Conservation (phyloP, 306 rosid genomes). For the Castanopsis chinensis region DNA sequence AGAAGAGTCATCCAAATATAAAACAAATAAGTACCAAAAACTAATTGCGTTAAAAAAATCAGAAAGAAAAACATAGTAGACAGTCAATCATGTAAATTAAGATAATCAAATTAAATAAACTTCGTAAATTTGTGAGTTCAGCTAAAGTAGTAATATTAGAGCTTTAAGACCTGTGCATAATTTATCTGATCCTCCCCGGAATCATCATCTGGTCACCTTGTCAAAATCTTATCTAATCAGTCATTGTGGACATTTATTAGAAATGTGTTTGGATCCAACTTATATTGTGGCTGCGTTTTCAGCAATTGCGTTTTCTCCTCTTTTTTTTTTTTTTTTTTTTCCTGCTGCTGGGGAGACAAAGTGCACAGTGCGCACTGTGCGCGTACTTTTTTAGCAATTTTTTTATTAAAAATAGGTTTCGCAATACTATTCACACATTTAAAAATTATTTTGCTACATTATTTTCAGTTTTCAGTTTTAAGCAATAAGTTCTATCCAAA, state of each 20-base stretch:
- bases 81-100: not conserved
- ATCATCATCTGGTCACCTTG: not conserved
- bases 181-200: not conserved
- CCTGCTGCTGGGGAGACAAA: no score
- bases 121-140: not conserved
- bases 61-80: not conserved
- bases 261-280: no score
- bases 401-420: no score
- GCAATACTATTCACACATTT: no score
- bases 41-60: not conserved
- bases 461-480: no score
- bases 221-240: not conserved
- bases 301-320: no score
- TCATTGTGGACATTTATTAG: not conserved
- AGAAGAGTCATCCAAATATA: slow-evolving; percentile 20
- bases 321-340: no score
- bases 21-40: not conserved
- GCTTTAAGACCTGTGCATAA: not conserved
- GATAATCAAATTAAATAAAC: not conserved
- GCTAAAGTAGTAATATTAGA: not conserved
- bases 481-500: no score
- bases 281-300: no score
- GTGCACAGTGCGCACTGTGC: no score
- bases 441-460: no score
- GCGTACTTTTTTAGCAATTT: no score